A percentile compares a stretch with the other conserved stretches of the same genome.
Conservation (phyloP, 2,329 filamentous ascomycete species). For the Colletotrichum eremochloae region DNA sequence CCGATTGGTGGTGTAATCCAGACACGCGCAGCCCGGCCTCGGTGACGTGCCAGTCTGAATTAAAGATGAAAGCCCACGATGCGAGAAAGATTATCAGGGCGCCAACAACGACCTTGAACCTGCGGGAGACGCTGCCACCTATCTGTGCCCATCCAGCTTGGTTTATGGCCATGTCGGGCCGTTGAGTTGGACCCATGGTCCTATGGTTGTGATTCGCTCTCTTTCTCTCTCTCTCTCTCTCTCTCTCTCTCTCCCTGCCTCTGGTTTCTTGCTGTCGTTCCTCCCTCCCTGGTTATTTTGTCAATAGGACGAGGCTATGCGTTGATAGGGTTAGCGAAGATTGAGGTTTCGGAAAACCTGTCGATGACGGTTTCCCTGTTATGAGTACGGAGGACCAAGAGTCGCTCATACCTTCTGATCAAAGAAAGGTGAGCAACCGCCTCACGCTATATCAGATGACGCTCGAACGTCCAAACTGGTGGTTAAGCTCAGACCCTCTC, state of each 20-base stretch:
- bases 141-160: constrained; percentile 17
- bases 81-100: constrained; percentile 24
- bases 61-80: constrained; percentile 20
- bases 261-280: background rate
- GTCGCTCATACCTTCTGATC: background rate
- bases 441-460: constrained; percentile 36
- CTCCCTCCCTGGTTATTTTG: background rate
- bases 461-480: constrained; percentile 28
- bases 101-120: constrained; percentile 22
- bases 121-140: constrained; percentile 16
- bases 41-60: constrained; percentile 24
- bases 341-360: background rate
- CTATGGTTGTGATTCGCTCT: background rate
- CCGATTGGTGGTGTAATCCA: background rate
- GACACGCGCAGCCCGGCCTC: constrained; percentile 14
- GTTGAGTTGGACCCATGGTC: constrained; percentile 30
- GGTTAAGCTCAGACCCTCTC: constrained; percentile 26
- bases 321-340: background rate
- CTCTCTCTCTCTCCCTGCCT: background rate
- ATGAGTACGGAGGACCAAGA: too few relatives aligned
- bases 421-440: constrained; percentile 22
- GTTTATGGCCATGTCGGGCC: constrained; percentile 16
- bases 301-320: background rate
- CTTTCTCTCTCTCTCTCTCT: background rate
- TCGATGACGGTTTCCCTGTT: background rate